Conservation (phyloP, 179 eudicot species). For the Silene coronaria region DNA sequence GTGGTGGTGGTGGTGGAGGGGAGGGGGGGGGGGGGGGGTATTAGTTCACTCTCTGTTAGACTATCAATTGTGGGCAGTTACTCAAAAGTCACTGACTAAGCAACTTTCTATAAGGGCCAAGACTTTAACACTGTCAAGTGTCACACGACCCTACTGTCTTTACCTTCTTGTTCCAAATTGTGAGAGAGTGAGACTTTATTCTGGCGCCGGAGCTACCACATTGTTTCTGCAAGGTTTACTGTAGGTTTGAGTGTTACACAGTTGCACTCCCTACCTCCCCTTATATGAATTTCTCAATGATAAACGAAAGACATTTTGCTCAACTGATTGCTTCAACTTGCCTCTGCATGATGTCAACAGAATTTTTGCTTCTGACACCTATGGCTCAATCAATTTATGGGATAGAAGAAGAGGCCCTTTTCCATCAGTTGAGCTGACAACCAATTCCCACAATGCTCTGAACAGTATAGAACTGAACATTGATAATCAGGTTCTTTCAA, state of each 20-base stretch:
- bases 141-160: not conserved
- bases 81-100: not conserved
- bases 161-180: constrained; percentile 9
- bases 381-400: constrained; percentile 71
- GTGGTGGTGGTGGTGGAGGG: too few relatives aligned
- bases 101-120: not conserved
- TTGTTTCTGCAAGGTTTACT: not conserved
- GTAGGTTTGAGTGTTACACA: not conserved
- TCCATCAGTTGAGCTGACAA: constrained; percentile 63
- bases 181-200: not conserved
- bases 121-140: not conserved
- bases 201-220: not conserved
- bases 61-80: too few relatives aligned
- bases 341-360: constrained; percentile 35
- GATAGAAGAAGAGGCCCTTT: constrained; percentile 67
- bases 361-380: constrained; percentile 70
- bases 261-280: not conserved
- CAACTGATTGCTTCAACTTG: not conserved
- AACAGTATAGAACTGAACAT: constrained; percentile 59
- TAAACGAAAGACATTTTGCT: not conserved
- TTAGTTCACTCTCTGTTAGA: too few relatives aligned
- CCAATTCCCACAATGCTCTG: constrained; percentile 49
- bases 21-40: too few relatives aligned
- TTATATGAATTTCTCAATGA: not conserved
- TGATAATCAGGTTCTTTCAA: constrained; percentile 58